Evolutionary conservation across 2,329 filamentous ascomycete genomes (phyloP).

Genomic region (Aspergillus sp.): DNA sequence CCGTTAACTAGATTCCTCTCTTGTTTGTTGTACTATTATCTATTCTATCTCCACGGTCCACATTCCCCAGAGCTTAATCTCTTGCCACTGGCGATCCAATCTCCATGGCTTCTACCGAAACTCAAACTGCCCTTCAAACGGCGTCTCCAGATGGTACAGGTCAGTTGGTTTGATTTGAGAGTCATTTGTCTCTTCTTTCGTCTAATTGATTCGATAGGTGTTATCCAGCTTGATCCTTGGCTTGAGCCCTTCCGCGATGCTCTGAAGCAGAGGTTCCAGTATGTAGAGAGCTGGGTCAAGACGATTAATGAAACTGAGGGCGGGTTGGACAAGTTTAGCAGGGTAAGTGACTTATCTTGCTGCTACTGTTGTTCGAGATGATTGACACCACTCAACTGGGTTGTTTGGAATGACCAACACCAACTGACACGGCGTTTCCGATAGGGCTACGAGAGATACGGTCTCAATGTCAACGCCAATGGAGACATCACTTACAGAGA

Average conservation of each 20-base stretch:
- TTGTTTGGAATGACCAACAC: neutral
- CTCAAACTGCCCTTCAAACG: slow-evolving; percentile 5
- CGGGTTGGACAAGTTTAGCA: slow-evolving; percentile 87
- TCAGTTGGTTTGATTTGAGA: slow-evolving; percentile 18
- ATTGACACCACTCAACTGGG: no score
- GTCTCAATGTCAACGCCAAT: slow-evolving; percentile 77
- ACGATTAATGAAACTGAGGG: slow-evolving; percentile 81
- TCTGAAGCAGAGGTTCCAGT: slow-evolving; percentile 73
- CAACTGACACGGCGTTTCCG: neutral
- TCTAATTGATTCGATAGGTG: slow-evolving; percentile 57
- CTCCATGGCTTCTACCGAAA: slow-evolving; percentile 25
- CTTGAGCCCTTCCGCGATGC: slow-evolving; percentile 80
- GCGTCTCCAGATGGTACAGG: slow-evolving; percentile 32
- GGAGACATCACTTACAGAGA: slow-evolving; percentile 89
- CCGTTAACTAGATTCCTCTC: neutral
- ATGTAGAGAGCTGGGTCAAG: slow-evolving; percentile 83
- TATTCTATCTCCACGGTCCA: slow-evolving; percentile 2
- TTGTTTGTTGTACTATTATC: neutral
- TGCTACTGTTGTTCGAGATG: neutral
- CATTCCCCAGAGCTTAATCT: neutral
- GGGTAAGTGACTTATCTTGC: slow-evolving; percentile 53
- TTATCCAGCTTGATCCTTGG: slow-evolving; percentile 84
- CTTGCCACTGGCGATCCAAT: neutral
- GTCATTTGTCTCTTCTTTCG: slow-evolving; percentile 8
- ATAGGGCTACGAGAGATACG: slow-evolving; percentile 82